Percentiles rank a stretch among this genome's conserved stretches.
phyloP scores from a whole-genome alignment of 495 filamentous ascomycete genomes.

The Aspergillus sclerotiicarbonarius region DNA sequence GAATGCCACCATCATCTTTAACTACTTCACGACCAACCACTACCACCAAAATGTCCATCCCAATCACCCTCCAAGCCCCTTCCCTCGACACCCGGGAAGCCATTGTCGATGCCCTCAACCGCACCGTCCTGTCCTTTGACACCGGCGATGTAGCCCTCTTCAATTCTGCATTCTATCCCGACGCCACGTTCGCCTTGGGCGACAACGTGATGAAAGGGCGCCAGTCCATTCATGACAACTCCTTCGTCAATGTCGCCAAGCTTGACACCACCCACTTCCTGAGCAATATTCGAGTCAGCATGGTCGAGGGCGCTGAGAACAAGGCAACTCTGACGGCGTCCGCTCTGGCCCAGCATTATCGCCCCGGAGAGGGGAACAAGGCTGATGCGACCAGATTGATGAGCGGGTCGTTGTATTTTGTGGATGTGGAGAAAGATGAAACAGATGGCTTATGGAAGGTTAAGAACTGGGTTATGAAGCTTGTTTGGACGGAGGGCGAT shows the following conservation, averaged over 20 bases:
- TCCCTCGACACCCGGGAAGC: constrained; percentile 22
- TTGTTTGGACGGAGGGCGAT: constrained; percentile 27
- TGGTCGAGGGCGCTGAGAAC: constrained; percentile 16
- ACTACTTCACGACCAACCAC: no score
- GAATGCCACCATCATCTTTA: no score
- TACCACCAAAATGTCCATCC: constrained; percentile 2
- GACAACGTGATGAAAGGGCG: constrained; percentile 18
- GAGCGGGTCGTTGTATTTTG: constrained; percentile 22
- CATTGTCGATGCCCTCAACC: constrained; percentile 32
- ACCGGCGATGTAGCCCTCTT: constrained; percentile 24
- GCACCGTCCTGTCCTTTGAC: constrained; percentile 27
- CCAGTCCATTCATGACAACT: constrained; percentile 13
- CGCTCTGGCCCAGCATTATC: constrained; percentile 30
- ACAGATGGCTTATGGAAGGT: constrained; percentile 28
- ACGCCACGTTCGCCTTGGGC: constrained; percentile 23
- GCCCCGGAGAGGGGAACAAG: constrained; percentile 19
- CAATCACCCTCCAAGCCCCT: background rate
- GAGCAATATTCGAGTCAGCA: constrained; percentile 30
- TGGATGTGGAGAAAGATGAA: constrained; percentile 26
- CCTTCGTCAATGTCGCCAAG: constrained; percentile 20
- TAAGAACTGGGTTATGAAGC: constrained; percentile 21
- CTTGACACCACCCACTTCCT: constrained; percentile 35
- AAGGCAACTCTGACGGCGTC: constrained; percentile 22
- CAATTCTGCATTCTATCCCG: constrained; percentile 23
- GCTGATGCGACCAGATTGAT: constrained; percentile 9